Base-by-base conservation (phyloP, 345 rosid genomes). In the Eucalyptus polybractea region DNA sequence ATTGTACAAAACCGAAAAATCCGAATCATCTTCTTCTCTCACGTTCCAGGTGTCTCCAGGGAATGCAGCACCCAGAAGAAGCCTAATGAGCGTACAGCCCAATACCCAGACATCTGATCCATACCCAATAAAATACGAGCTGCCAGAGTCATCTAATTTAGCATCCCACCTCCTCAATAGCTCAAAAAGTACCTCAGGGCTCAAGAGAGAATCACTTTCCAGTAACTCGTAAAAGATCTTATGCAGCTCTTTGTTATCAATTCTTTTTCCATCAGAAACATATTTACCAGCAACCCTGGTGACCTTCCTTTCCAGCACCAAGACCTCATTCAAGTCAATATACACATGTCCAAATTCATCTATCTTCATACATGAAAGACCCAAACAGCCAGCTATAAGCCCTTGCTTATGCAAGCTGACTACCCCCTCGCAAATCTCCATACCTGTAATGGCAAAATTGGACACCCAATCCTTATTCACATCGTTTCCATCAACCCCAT, bases 381-480 rank as follows among this genome's bases (percentile, higher is more conserved):
- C 91, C 72, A 97, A 90, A 92, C 94, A 94, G 51, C 98, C 99
- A 85, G 88, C 58, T 91, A 87, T 22, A 50, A 95, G 14, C 86
- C 97, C 96, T 91, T 95, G 94, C 88, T 86, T 91, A 37, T 95
- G 95, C 93, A 95, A 90, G 91, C 91, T 81, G 53, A 92, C 88
- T 87, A 96, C 27, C 25, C 96, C 94, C 93, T 97, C 99, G 88
- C 97, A 95, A 19, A 97, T 92, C 87, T 96, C 98, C 96, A 94
- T 91, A 81, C 95, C 95, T 9, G 94, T 90, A 89, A 95, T 80
- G 7, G 94, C 95, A 87, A 96, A 97, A 92, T 90, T 89, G 54
- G 92, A 89, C 87, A 95, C 54, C 53, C 89, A 91, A 90, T 94
- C 93, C 47, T 89, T 90, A 31, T 50, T 51, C 54, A 93, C 27